Base-by-base conservation (phyloP, 2,329 filamentous ascomycete genomes). In the Zymoseptoria brevis region DNA sequence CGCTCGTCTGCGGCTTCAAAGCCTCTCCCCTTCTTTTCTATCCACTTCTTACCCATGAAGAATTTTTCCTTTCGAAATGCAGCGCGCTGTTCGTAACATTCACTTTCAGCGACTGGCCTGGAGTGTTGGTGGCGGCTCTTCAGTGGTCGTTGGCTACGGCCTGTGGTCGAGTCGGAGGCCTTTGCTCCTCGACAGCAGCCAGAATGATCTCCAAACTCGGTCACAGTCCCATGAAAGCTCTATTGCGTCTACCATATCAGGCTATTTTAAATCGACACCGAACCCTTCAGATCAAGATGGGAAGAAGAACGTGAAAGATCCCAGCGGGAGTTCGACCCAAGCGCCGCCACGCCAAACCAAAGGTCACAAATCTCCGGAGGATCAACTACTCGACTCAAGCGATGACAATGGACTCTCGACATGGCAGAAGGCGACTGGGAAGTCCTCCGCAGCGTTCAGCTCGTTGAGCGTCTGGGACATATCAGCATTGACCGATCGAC, bases 391-490 rank as follows among this genome's bases (percentile, higher is more conserved):
- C 24, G 51, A 53, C 22, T 24, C 24, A 26, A 53, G 51, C 16
- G 29, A 53, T 5, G 64, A 59, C 6, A 59, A 63, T 11, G 56
- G 64, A 19, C 55, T 64, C 13, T 63, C 65, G 3, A 66, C 69
- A 13, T 72, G 69, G 70, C 60, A 67, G 24, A 55, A 58, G 19
- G 68, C 66, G n/a, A 66, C 67, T 16, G 64, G 62, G 11, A 62
- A 62, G n/a, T 59, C 71, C 21, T 60, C 63, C 16, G 59, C 64
- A 1, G 62, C 70, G 11, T 65, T 64, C 45, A 63, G 66, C n/a
- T 68, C 56, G n/a, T 63, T 72, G n/a, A 62, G 64, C 9, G 64
- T 62, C 8, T 65, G 72, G 19, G 69, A 72, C 24, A 57, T 71
- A 13, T 58, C 62, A 16, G 59, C 62, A 8, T 49, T 72, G 8